phyloP scores from a whole-genome alignment of 1,284 basidiomycete genomes.

The Coniferiporia weirii region DNA sequence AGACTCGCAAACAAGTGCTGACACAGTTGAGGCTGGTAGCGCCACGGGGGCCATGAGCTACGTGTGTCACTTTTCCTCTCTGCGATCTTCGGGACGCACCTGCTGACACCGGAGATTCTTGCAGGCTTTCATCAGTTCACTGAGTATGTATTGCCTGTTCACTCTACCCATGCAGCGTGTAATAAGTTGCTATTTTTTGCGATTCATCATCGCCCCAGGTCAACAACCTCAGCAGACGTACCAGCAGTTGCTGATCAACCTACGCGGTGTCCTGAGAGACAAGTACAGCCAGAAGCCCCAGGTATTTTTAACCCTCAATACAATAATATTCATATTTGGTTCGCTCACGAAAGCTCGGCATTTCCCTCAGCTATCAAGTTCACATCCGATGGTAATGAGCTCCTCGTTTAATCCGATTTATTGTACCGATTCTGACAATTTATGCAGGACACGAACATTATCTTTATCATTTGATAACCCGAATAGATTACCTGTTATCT shows the following conservation, averaged over 20 bases:
- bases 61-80: slow-evolving; percentile 34
- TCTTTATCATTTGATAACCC: slow-evolving; percentile 6
- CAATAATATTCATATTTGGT: background rate
- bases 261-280: slow-evolving; percentile 52
- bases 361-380: slow-evolving; percentile 53
- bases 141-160: slow-evolving; percentile 38
- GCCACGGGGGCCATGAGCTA: slow-evolving; percentile 88
- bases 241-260: slow-evolving; percentile 66
- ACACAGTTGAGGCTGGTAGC: slow-evolving; percentile 74
- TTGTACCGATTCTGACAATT: background rate
- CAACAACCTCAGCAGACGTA: slow-evolving; percentile 75
- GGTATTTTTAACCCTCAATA: slow-evolving; percentile 29
- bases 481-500: background rate
- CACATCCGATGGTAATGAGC: slow-evolving; percentile 63
- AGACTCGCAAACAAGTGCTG: slow-evolving; percentile 90
- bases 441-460: slow-evolving; percentile 8
- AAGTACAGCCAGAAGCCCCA: slow-evolving; percentile 88
- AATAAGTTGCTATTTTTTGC: slow-evolving; percentile 6
- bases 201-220: slow-evolving; percentile 29
- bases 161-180: slow-evolving; percentile 11
- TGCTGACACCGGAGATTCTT: background rate
- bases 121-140: slow-evolving; percentile 69
- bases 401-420: background rate
- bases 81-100: background rate
- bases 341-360: background rate